Conservation (phyloP, 1,139 yeast species). For the Candida pseudoviswanathii region DNA sequence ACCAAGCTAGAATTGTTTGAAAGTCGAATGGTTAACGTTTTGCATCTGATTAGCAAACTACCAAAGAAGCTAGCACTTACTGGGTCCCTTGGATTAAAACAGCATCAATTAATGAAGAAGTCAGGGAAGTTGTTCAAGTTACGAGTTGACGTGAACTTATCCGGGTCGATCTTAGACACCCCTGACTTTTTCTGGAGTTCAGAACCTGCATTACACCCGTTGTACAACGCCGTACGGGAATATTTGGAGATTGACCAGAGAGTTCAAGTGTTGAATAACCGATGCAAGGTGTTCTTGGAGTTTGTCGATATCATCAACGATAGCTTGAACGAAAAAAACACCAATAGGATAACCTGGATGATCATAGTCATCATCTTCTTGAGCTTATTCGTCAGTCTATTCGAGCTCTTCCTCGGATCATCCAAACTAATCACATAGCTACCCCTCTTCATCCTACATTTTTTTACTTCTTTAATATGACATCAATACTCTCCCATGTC, state of each 20-base stretch:
- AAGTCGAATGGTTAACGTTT: conserved; percentile 81
- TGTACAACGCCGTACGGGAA: conserved; percentile 86
- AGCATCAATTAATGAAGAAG: conserved; percentile 80
- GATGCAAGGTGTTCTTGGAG: conserved; percentile 92
- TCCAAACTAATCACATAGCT: background rate
- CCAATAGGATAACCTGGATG: conserved; percentile 90
- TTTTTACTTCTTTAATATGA: background rate
- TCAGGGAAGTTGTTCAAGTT: conserved; percentile 88
- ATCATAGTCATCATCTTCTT: conserved; percentile 69
- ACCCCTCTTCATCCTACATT: too few species aligned
- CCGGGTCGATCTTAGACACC: conserved; percentile 88
- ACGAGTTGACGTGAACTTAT: conserved; percentile 89
- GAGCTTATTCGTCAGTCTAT: conserved; percentile 50
- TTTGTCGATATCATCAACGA: conserved; percentile 92
- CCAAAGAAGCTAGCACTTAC: conserved; percentile 91
- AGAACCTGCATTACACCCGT: conserved; percentile 93
- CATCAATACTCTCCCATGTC: background rate
- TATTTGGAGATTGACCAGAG: conserved; percentile 93
- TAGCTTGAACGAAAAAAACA: conserved; percentile 89
- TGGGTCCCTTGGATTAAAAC: conserved; percentile 76
- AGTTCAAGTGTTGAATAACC: conserved; percentile 87
- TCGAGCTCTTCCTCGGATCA: conserved; percentile 32
- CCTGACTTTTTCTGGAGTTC: conserved; percentile 97
- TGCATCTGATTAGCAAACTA: conserved; percentile 81
- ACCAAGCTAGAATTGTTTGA: conserved; percentile 90